Evolutionary conservation across 257 asterid genomes (phyloP), one percentile per base, ranked within the genome.

Genomic region (Ophiorrhiza pumila): DNA sequence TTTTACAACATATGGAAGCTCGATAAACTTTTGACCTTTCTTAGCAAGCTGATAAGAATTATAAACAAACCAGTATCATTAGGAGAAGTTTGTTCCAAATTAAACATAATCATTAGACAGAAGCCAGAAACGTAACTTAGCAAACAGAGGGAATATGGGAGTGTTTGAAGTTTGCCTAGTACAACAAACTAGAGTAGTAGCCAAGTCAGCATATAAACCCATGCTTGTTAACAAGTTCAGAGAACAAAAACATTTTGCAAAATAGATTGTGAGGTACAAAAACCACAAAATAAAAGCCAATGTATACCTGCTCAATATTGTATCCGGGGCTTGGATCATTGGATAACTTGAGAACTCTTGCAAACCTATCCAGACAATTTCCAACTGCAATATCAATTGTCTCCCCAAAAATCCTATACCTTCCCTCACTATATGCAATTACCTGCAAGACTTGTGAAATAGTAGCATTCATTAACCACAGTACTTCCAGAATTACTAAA

Each of bases 311-410:
- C 83, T 94, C 99, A 64, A 94, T 94, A 80, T 91, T 94, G 87
- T 94, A 94, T n/a, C 99, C 99, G 14, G 97, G 97, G 76, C 97
- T 94, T 55, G 97, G 99, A 82, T 94, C 97, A 74, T 94, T 94
- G 20, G 99, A 94, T 72, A 94, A 83, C 25, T 77, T 91, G 69
- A 94, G 93, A 74, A 94, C 97, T 85, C 98, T 80, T n/a, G 99
- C 99, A 85, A 94, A 94, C 78, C 99, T 86, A 76, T 94, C 99
- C 85, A 94, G 82, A 74, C 98, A 94, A 85, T 94, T 94, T 20
- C 98, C 98, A 53, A 93, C 95, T 0, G 98, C 98, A 64, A 90
- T 93, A 74, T 93, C 98, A 49, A 93, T 93, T 1, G 98, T 93
- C 85, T 93, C 98, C 41, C 98, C 98, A 35, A 93, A 93, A 72